Conservation (phyloP, 495 filamentous ascomycete genomes). For the Daldinia concentrica region DNA sequence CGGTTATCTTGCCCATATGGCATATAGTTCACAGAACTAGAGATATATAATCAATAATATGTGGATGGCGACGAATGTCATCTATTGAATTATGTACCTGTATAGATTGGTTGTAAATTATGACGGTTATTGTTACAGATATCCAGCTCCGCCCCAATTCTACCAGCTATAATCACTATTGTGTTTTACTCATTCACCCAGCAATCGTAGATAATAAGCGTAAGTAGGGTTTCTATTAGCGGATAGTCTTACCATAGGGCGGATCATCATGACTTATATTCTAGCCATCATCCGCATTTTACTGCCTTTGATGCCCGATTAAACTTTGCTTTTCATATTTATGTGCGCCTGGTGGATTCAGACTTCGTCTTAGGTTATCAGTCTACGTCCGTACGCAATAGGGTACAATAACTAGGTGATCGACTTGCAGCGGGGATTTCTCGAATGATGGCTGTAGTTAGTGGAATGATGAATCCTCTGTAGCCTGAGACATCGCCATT, state of each 20-base stretch:
- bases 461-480: constrained; percentile 45
- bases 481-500: constrained; percentile 40
- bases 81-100: neutral
- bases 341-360: constrained; percentile 21
- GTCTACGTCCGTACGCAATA: constrained; percentile 37
- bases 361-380: constrained; percentile 25
- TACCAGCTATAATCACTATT: neutral
- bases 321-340: constrained; percentile 29
- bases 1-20: neutral
- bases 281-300: constrained; percentile 19
- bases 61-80: constrained; percentile 7
- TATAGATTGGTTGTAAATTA: neutral
- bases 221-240: neutral
- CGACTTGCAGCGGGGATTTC: constrained; percentile 42
- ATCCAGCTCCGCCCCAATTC: constrained; percentile 2
- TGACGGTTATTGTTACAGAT: neutral
- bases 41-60: constrained; percentile 19
- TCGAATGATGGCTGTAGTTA: constrained; percentile 31
- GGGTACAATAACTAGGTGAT: constrained; percentile 36
- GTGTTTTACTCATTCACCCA: neutral
- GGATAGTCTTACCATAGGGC: constrained; percentile 24
- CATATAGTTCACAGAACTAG: constrained; percentile 3
- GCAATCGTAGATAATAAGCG: neutral
- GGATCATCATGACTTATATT: constrained; percentile 32
- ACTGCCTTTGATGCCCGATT: constrained; percentile 25